Base-by-base conservation (phyloP, 2,329 filamentous ascomycete genomes). In the Intubia oerlemansii region DNA sequence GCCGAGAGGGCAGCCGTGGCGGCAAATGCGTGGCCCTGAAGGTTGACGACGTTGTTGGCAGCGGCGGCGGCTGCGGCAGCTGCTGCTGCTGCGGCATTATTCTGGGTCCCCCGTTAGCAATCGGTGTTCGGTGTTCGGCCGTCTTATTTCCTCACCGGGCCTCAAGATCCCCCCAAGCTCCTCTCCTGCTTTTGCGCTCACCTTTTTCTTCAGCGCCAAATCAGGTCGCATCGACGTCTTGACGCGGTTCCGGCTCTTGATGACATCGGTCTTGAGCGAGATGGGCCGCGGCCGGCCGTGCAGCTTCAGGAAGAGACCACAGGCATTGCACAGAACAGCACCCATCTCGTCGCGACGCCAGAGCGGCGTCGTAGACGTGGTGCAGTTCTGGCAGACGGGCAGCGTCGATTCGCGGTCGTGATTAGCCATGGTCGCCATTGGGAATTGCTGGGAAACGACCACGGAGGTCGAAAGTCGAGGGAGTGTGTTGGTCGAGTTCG, bases 281-380 rank as follows among this genome's bases (percentile, higher is more conserved):
- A 92, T 93, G 41, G 88, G 88, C 32, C 88, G 74, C 35, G 88
- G 71, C 16, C 84, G 77, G 38, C 84, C 84, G 49, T 98, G 88
- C 41, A 98, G 65, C 63, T 98, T 98, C 44, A 95, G 66, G 53
- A 95, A 98, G 32, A 98, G 66, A 34, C 88, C 88, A 53, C 88
- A 98, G 44, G 88, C 88, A 56, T 98, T 98, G 70, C 88, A 98
- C 29, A 98, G 75, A 21, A 98, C 85, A 1, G 82, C 77, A 40
- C 88, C 88, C 44, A 76, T 70, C 57, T 98, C 88, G 62, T 98
- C 88, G 57, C 88, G 76, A 43, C 88, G 79, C 88, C 88, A 98
- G 47, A 98, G 59, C 24, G 88, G 88, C 25, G 88, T 98, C 29
- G 84, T 95, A 24, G 81, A 91, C 25, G 88, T 98, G 38, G 70